Conservation (phyloP, 2,329 filamentous ascomycete genomes). For the Fusarium multiceps region DNA sequence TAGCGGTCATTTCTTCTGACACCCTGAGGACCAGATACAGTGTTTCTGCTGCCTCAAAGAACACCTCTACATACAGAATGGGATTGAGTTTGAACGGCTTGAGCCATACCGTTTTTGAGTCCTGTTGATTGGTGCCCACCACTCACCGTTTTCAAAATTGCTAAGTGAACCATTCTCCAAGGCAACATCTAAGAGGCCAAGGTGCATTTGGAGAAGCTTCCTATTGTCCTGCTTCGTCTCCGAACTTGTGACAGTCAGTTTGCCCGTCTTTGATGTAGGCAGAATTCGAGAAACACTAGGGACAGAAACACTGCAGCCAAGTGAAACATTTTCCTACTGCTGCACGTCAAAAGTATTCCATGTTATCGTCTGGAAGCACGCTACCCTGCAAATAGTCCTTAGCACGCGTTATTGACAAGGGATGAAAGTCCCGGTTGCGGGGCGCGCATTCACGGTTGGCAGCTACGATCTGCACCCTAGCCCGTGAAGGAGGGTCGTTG, state of each 20-base stretch:
- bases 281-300: background rate
- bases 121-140: background rate
- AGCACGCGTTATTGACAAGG: conserved; percentile 25
- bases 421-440: conserved; percentile 22
- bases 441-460: conserved; percentile 28
- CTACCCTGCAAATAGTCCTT: conserved; percentile 2
- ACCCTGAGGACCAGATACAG: background rate
- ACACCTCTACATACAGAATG: background rate
- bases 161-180: background rate
- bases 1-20: too few relatives aligned
- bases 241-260: background rate
- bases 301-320: background rate
- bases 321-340: conserved; percentile 4
- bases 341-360: conserved; percentile 13
- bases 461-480: conserved; percentile 37
- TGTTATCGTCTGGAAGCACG: conserved; percentile 16
- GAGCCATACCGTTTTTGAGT: background rate
- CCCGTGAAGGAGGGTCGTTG: conserved; percentile 38
- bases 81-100: background rate
- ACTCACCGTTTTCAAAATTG: background rate
- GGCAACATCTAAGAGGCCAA: background rate
- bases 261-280: background rate
- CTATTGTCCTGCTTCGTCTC: background rate
- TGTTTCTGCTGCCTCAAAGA: background rate
- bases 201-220: background rate